Evolutionary conservation across 495 filamentous ascomycete genomes (phyloP).

Genomic region (Bathelium albidoporum): DNA sequence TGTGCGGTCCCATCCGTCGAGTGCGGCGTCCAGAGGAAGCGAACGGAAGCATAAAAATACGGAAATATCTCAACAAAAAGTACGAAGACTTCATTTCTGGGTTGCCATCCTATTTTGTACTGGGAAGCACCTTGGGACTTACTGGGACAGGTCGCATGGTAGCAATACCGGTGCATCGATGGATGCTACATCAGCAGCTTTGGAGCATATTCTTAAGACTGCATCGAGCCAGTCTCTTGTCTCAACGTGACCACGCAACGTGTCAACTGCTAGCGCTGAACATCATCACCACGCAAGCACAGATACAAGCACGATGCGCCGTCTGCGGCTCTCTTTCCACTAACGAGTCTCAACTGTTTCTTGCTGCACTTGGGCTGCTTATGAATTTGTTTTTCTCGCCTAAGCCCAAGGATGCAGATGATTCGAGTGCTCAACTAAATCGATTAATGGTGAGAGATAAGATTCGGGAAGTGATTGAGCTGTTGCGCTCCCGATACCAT

Average conservation of each 20-base stretch:
- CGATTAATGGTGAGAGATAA: slow-evolving; percentile 25
- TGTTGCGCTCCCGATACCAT: slow-evolving; percentile 11
- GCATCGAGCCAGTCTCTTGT: slow-evolving; percentile 18
- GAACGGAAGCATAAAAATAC: neutral
- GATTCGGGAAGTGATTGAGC: slow-evolving; percentile 22
- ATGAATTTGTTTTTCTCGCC: slow-evolving; percentile 17
- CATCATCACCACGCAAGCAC: slow-evolving; percentile 21
- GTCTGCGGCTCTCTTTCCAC: slow-evolving; percentile 23
- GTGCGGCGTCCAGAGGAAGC: neutral
- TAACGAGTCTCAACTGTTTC: slow-evolving; percentile 20
- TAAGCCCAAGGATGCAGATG: slow-evolving; percentile 2
- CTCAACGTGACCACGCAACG: slow-evolving; percentile 13
- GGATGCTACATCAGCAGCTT: slow-evolving; percentile 30
- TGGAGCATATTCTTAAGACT: slow-evolving; percentile 28
- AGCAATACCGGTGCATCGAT: slow-evolving; percentile 27
- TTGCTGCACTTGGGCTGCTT: slow-evolving; percentile 19
- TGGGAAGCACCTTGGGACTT: slow-evolving; percentile 23
- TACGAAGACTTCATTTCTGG: slow-evolving; percentile 22
- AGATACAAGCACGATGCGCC: slow-evolving; percentile 23
- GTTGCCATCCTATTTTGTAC: slow-evolving; percentile 23
- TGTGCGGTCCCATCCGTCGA: neutral
- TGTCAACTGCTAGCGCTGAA: slow-evolving; percentile 27
- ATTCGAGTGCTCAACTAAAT: slow-evolving; percentile 13
- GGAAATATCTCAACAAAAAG: neutral
- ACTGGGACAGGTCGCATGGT: slow-evolving; percentile 18